phyloP scores from a whole-genome alignment of 139 green algal species.

The Auxenochlorella pyrenoidosa region DNA sequence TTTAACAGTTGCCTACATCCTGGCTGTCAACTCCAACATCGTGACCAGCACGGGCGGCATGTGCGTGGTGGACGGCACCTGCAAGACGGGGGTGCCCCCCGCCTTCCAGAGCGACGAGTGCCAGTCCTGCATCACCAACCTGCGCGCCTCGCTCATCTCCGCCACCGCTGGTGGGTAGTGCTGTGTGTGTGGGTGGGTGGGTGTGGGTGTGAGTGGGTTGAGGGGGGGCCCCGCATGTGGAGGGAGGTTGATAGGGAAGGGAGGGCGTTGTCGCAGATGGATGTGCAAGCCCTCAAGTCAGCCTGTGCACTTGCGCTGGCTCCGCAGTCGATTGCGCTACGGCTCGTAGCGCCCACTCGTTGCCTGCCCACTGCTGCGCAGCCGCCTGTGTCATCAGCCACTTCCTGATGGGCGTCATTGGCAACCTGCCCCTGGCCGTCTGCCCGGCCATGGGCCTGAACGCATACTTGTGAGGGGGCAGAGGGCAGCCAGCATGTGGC shows the following conservation, averaged over 20 bases:
- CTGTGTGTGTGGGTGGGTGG: background rate
- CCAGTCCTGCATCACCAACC: conserved; percentile 31
- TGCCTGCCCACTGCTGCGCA: background rate
- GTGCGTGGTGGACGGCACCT: conserved; percentile 35
- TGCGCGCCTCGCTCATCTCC: conserved; percentile 45
- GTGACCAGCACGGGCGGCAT: conserved; percentile 25
- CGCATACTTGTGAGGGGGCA: conserved; percentile 68
- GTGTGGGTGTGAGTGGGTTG: background rate
- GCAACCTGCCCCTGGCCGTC: conserved; percentile 57
- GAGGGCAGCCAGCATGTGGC: too few relatives aligned
- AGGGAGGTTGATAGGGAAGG: too few relatives aligned
- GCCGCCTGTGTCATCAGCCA: conserved; percentile 46
- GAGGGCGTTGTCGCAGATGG: too few relatives aligned
- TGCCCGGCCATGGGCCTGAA: conserved; percentile 81
- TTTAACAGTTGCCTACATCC: conserved; percentile 54
- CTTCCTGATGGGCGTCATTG: conserved; percentile 62
- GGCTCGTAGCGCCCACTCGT: too few relatives aligned
- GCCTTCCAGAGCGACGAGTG: conserved; percentile 9
- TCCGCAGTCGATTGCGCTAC: too few relatives aligned
- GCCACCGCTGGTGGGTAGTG: conserved; percentile 39
- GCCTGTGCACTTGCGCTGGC: too few relatives aligned
- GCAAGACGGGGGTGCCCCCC: background rate
- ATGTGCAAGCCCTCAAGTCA: too few relatives aligned
- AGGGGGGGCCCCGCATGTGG: too few relatives aligned
- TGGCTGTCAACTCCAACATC: conserved; percentile 52